These are phyloP conservation scores for Narthecium ossifragum DNA, from an alignment of 106 monocot genomes.

Conservation along the genomic window DNA sequence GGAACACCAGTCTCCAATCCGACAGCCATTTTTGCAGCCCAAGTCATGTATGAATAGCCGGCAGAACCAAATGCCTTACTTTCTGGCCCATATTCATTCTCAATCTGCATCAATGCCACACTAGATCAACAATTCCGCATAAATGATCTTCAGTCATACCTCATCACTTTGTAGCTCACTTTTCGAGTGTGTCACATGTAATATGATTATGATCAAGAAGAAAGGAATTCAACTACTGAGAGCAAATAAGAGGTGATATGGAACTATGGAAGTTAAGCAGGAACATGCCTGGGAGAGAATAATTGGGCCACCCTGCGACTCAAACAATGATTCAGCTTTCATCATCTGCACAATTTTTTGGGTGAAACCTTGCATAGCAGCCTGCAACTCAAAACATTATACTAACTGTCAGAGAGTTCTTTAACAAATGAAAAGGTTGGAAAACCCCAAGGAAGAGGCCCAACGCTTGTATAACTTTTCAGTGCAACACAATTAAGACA, in stretches of 20 bases:
- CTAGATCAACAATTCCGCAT: neutral
- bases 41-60: constrained; percentile 66
- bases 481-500: constrained; percentile 2
- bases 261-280: neutral
- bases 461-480: too few relatives aligned
- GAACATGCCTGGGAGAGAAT: constrained; percentile 76
- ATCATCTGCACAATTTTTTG: constrained; percentile 90
- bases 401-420: too few relatives aligned
- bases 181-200: too few relatives aligned
- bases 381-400: constrained; percentile 33
- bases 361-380: constrained; percentile 89
- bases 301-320: constrained; percentile 92
- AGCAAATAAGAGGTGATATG: too few relatives aligned
- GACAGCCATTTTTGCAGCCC: constrained; percentile 93
- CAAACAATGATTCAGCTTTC: constrained; percentile 81
- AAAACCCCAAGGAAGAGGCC: neutral
- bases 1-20: constrained; percentile 82
- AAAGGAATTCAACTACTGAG: too few relatives aligned
- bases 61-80: constrained; percentile 67
- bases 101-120: constrained; percentile 56
- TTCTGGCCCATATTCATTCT: constrained; percentile 95
- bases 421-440: neutral
- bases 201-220: too few relatives aligned
- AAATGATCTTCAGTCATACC: too few relatives aligned
- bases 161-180: too few relatives aligned